These are phyloP conservation scores for Rehmannia glutinosa DNA, from an alignment of 257 asterid species.

Conservation along the genomic window DNA sequence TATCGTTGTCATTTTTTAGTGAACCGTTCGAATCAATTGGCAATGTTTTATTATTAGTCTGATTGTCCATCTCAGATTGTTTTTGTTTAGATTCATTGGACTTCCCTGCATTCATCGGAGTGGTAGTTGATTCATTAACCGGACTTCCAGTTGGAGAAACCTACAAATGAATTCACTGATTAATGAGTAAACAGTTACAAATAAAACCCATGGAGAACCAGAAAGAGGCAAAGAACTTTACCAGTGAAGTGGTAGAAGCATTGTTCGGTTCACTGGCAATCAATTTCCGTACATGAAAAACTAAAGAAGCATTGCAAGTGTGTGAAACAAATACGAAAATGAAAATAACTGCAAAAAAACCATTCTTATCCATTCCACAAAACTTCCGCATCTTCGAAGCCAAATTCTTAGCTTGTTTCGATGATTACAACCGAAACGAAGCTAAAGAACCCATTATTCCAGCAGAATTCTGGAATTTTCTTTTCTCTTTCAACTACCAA, in stretches of 20 bases:
- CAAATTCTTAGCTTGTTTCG: constrained; percentile 18
- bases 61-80: constrained; percentile 21
- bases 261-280: constrained; percentile 12
- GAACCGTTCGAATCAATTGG: constrained; percentile 28
- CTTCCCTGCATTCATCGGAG: constrained; percentile 23
- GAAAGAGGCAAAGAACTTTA: neutral
- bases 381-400: neutral
- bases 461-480: constrained; percentile 2
- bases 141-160: constrained; percentile 35
- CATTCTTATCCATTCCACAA: constrained; percentile 27
- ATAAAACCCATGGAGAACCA: neutral
- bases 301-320: constrained; percentile 29
- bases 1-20: constrained; percentile 11
- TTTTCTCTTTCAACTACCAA: neutral
- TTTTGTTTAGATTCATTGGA: constrained; percentile 26
- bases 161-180: constrained; percentile 30
- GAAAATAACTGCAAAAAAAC: constrained; percentile 22
- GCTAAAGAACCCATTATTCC: constrained; percentile 19
- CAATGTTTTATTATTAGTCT: constrained; percentile 18
- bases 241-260: constrained; percentile 28
- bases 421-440: constrained; percentile 26
- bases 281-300: constrained; percentile 24
- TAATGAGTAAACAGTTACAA: neutral
- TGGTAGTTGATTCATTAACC: constrained; percentile 24
- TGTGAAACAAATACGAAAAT: constrained; percentile 24